Evolutionary conservation across 345 rosid species (phyloP).

Genomic region (Zanthoxylum bungeanum): DNA sequence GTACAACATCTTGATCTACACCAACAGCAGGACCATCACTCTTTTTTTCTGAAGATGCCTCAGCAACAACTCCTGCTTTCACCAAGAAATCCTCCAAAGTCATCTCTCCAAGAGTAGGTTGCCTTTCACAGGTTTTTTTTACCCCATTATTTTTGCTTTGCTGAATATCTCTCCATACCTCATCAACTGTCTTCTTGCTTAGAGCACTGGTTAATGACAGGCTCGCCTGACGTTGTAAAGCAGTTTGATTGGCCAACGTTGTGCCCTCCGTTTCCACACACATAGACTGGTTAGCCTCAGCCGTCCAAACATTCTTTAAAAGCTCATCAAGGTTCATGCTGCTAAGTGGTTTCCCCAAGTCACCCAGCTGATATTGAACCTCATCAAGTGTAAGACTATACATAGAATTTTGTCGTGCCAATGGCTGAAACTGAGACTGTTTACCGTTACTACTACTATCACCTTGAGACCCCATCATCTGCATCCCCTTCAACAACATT

Average conservation of each 20-base stretch:
- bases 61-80: constrained; percentile 92
- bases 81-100: constrained; percentile 95
- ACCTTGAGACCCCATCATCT: constrained; percentile 60
- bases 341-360: constrained; percentile 80
- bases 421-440: constrained; percentile 55
- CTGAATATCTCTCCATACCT: constrained; percentile 96
- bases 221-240: constrained; percentile 69
- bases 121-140: constrained; percentile 64
- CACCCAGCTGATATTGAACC: constrained; percentile 85
- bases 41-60: constrained; percentile 43
- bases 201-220: constrained; percentile 59
- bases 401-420: constrained; percentile 69
- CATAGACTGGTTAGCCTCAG: constrained; percentile 66
- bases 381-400: constrained; percentile 94
- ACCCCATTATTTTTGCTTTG: constrained; percentile 55
- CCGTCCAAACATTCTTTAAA: constrained; percentile 82
- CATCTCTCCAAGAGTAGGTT: constrained; percentile 87
- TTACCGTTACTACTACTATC: constrained; percentile 55
- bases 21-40: constrained; percentile 31
- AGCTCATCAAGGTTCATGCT: constrained; percentile 98
- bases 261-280: constrained; percentile 42
- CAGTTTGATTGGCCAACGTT: constrained; percentile 33
- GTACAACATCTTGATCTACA: constrained; percentile 42
- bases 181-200: constrained; percentile 95
- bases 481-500: constrained; percentile 40